A percentile compares a stretch with the other conserved stretches of the same genome.
These are phyloP conservation scores for Hordeum pubiflorum DNA, from an alignment of 202 grass and related monocot species.

Conservation along the genomic window DNA sequence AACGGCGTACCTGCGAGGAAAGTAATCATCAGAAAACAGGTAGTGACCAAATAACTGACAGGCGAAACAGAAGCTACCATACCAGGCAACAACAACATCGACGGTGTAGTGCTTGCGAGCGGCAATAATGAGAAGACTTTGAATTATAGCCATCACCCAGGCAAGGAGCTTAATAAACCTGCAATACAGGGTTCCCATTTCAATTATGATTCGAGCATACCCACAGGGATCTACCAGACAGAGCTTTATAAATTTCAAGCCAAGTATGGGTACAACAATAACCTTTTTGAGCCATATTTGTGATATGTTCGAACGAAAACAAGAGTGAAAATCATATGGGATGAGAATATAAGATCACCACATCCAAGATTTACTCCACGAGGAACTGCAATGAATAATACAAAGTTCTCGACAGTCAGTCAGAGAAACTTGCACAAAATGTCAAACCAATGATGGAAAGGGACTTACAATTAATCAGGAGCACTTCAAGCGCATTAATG, in stretches of 20 bases:
- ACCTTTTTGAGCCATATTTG: conserved; percentile 95
- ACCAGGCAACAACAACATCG: conserved; percentile 95
- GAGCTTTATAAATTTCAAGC: neutral
- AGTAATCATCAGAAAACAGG: neutral
- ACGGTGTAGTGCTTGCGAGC: conserved; percentile 96
- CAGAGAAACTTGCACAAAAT: neutral
- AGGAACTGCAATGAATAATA: conserved; percentile 65
- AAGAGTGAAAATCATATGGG: conserved; percentile 99
- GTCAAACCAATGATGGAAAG: neutral
- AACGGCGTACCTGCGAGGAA: conserved; percentile 81
- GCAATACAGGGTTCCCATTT: neutral
- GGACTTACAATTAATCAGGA: conserved; percentile 83
- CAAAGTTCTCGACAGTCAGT: neutral
- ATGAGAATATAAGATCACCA: conserved; percentile 97
- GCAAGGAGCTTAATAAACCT: conserved; percentile 84
- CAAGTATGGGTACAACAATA: neutral
- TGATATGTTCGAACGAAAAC: conserved; percentile 83
- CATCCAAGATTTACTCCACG: conserved; percentile 82
- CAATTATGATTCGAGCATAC: neutral
- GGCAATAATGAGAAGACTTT: conserved; percentile 87
- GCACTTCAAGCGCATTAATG: conserved; percentile 65
- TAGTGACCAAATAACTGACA: neutral
- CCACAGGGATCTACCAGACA: neutral
- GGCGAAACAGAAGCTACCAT: neutral
- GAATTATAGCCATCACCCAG: conserved; percentile 68